Base-by-base conservation (phyloP, 495 filamentous ascomycete species). In the Hypoxylon cercidicola region DNA sequence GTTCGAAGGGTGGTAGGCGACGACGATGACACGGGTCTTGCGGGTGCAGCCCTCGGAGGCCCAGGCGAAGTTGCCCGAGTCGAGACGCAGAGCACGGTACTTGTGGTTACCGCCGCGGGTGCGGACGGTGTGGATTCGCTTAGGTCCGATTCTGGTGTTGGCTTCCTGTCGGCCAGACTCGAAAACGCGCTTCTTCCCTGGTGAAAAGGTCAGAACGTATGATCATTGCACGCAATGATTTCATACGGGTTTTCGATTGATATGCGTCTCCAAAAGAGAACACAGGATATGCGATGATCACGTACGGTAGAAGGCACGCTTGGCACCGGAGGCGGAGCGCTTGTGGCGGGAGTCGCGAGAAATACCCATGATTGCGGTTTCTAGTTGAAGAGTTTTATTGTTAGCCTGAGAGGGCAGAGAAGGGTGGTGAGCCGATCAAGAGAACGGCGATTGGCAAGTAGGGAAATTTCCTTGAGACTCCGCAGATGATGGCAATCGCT, bases 21-120 rank as follows among this genome's bases (percentile, higher is more conserved):
- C 96, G 72, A 83, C 92, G 80, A 99, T 97, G 75, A 99, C 92
- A 87, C 95, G 96, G 81, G 90, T 90, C 88, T 99, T 99, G 87
- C 93, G 93, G 84, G 93, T 88, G 81, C 94, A 82, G 72, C 93
- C 92, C 88, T 99, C 95, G 70, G 93, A 97, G 72, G 90, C 95
- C 95, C 95, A 99, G 66, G 93, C 93, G 83, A 97, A 99, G 87
- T 99, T 99, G 78, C 95, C 95, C 66, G 93, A 90, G 80, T 99
- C 95, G 84, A 99, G 89, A 87, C 95, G 96, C 56, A 99, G 93
- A 64, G 88, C 95, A 86, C 95, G 96, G 90, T 93, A 97, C 87
- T 99, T 99, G 82, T 88, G 91, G 90, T 98, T 98, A 68, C 95
- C 95, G 81, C 95, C 95, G 81, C 95, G 95, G 72, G 93, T 97